Evolutionary conservation across 225 moss, liverwort and hornwort genomes (phyloP), one percentile per base, ranked within the genome.

Genomic region (Antitrichia curtipendula): DNA sequence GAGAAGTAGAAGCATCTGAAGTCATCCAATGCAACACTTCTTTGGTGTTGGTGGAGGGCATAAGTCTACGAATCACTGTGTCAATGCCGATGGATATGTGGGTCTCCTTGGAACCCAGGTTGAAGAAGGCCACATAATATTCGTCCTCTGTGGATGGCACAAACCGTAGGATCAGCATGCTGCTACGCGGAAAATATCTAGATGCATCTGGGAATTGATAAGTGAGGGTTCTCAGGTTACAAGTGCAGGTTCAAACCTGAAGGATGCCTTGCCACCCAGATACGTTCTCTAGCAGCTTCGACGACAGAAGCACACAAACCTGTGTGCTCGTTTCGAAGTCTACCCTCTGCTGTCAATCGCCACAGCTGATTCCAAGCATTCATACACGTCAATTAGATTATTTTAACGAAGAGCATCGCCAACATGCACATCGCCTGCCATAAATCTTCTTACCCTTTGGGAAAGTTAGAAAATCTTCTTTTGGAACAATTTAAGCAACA

Each of bases 41-140:
- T 59, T 49, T 62, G 38, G 38, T 41, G 21, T 52, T 57, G 75
- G 61, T 61, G 53, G 83, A 81, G 32, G 73, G 71, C 36, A 17
- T 36, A 84, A 91, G 83, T 49, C 41, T 83, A 45, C 87, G 76
- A 57, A 86, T 68, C 52, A 92, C 82, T 23, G 84, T 86, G 57
- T 91, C 89, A 40, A 94, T 84, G 81, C 69, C 77, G 34, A 94
- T 64, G 41, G 90, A 52, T 82, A 94, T 91, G 50, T 58, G 66
- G 43, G 75, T 80, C 50, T 87, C 89, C 0, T 60, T 75, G 82
- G 88, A 45, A 78, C 86, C 89, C 69, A 94, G 63, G 64, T 94
- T 92, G 92, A 92, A 94, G 87, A 94, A 89, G 81, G 91, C 88
- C 88, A 92, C 91, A 74, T 91, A 90, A 53, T 81, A 91, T 62